Base-by-base conservation (phyloP, 495 filamentous ascomycete species). In the Recurvomyces mirabilis region DNA sequence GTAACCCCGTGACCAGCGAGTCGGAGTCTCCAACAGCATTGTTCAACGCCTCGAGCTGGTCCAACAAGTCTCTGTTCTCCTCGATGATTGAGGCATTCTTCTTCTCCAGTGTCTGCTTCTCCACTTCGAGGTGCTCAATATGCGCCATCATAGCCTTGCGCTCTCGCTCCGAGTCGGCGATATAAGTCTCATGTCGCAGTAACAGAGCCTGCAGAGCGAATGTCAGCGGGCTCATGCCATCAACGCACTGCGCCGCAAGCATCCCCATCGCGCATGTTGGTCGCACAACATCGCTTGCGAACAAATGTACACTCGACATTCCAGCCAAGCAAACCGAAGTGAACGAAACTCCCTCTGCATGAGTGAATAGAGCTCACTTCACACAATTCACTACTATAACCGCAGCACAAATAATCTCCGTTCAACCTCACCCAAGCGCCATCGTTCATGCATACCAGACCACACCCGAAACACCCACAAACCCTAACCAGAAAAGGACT, bases 121-220 rank as follows among this genome's bases (percentile, higher is more conserved):
- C 82, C 38, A 61, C 65, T 63, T 94, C 87, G 15, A 98, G 65
- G 48, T 68, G 66, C 43, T 84, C 79, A 52, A 95, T 84, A 32
- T 69, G 82, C 28, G 68, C 63, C 11, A 71, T 68, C 67, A 93
- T 75, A 23, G 75, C 75, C 33, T 64, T 61, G 13, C 91, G 79
- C 55, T 94, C 84, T 40, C 78, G 73, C 68, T 93, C 87, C 39
- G 86, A 82, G 58, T 94, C 85, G 15, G 77, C 80, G 70, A 94
- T 84, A 61, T 93, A 94, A 29, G 79, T 75, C 65, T 95, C 89
- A 73, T 96, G 88, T 44, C 88, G 83, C 38, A 81, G 77, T 14
- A 98, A 75, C 28, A 98, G 68, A 25, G 88, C 84, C 89, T 95
- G 80, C 41, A 86, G 64, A 30, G 78, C 62, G 65, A 82, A 84